Percentiles rank a stretch among this genome's conserved stretches.
Evolutionary conservation across 495 filamentous ascomycete genomes (phyloP).

Genomic region (Podospora conica): DNA sequence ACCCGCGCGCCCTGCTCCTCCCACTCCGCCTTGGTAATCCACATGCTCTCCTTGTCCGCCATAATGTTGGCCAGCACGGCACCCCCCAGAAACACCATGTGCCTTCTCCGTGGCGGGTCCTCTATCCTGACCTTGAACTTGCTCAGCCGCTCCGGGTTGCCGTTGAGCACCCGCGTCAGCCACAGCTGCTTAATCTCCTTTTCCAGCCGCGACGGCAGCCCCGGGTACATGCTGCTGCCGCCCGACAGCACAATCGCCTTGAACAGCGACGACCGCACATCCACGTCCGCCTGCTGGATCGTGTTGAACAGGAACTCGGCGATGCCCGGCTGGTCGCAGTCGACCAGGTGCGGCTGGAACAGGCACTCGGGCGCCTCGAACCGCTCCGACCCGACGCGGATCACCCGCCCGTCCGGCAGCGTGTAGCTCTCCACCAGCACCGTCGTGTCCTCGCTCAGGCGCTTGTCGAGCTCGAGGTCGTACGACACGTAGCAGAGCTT

Average conservation of each 20-base stretch:
- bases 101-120: constrained; percentile 87
- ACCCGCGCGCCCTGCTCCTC: constrained; percentile 82
- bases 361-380: constrained; percentile 98
- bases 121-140: constrained; percentile 99
- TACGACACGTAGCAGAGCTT: constrained; percentile 99
- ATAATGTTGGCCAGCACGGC: constrained; percentile 98
- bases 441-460: constrained; percentile 94
- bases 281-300: constrained; percentile 91
- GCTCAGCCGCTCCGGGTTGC: constrained; percentile 84
- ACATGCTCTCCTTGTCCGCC: constrained; percentile 98
- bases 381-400: constrained; percentile 89
- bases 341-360: constrained; percentile 97
- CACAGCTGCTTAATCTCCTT: constrained; percentile 98
- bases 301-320: constrained; percentile 98
- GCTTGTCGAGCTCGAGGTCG: constrained; percentile 92
- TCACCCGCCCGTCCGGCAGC: constrained; percentile 89
- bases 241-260: constrained; percentile 96
- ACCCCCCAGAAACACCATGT: constrained; percentile 98
- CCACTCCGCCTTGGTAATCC: constrained; percentile 97
- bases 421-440: constrained; percentile 97
- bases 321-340: constrained; percentile 95
- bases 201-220: constrained; percentile 87
- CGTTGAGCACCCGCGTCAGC: constrained; percentile 83
- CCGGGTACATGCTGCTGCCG: constrained; percentile 97
- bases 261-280: constrained; percentile 87